Evolutionary conservation across 768 basidiomycete species (phyloP), one percentile per base, ranked within the genome.

Genomic region (Russula ochroleuca): DNA sequence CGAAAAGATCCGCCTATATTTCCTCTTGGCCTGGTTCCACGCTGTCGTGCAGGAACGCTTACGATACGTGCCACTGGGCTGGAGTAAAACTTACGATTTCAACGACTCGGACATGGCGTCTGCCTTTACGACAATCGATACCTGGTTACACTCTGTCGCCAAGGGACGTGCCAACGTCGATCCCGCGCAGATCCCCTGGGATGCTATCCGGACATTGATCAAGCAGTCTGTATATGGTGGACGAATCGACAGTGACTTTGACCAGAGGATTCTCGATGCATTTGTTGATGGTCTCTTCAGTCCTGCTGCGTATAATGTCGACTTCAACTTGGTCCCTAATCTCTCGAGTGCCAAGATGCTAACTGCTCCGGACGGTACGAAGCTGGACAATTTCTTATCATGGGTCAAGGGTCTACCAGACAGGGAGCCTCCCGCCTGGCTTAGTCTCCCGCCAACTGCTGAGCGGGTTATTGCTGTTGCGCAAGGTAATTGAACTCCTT

Each of bases 21-120:
- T 98, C 87, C 80, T 98, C 38, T 83, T 98, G 35, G 92, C 97
- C 1, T 99, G 96, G 95, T 97, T 98, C 88, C 97, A 99, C 71
- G 95, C 97, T 14, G 85, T 98, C 21, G 88, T 98, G 1, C 95
- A 97, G 76, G 97, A 98, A 75, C 92, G 97, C 65, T 80, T 98
- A 14, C 91, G 96, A 47, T 99, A 98, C 73, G 91, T 88, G 10
- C 97, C 97, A 7, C 78, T 99, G 17, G 96, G 97, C 0, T 99
- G 96, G 94, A 95, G 90, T 73, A 93, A 97, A 76, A 81, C 82
- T 0, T 98, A 98, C 76, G 97, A 98, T 74, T 98, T 98, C 84
- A 99, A 99, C 75, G 95, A 98, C 73, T 97, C 96, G 5, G 97
- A 99, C 72, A 90, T 97, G 83, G 84, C 90, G 17, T 90, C 96